A percentile compares a stretch with the other conserved stretches of the same genome.
Evolutionary conservation across 805 yeast genomes (phyloP).

Genomic region (Zygoascus biomembranicola): DNA sequence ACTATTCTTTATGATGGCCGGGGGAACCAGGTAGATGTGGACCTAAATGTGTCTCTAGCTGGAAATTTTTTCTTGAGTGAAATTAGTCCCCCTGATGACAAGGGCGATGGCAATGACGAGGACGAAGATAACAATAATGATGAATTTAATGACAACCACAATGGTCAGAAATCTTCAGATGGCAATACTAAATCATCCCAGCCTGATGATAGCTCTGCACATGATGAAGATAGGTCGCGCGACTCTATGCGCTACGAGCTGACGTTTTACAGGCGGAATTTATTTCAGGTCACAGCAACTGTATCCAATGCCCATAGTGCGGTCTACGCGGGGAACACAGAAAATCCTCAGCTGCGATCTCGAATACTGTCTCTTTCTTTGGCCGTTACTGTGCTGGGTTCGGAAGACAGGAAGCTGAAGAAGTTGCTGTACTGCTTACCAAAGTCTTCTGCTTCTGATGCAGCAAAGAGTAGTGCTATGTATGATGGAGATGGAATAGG

Average conservation of each 20-base stretch:
- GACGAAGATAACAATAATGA: slow-evolving; percentile 1
- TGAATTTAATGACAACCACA: not conserved
- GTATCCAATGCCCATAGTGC: slow-evolving; percentile 22
- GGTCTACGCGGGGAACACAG: slow-evolving; percentile 18
- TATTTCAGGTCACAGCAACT: slow-evolving; percentile 21
- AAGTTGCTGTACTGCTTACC: slow-evolving; percentile 19
- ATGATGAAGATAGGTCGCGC: not conserved
- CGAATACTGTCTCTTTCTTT: slow-evolving; percentile 19
- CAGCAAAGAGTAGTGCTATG: not conserved
- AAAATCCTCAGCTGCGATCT: slow-evolving; percentile 13
- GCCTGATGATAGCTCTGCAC: not conserved
- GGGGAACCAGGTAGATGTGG: slow-evolving; percentile 16
- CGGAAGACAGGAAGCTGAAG: slow-evolving; percentile 16
- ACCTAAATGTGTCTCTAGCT: slow-evolving; percentile 10
- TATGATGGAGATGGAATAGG: not conserved
- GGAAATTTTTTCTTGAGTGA: slow-evolving; percentile 20
- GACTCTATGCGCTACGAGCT: slow-evolving; percentile 16
- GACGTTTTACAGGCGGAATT: slow-evolving; percentile 22
- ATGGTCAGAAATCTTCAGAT: not conserved
- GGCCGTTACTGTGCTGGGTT: slow-evolving; percentile 16
- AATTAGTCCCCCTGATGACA: slow-evolving; percentile 3
- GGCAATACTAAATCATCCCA: not conserved
- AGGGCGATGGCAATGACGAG: not conserved
- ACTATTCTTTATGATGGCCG: slow-evolving; percentile 15
- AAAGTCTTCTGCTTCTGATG: slow-evolving; percentile 7